Conservation (phyloP, 768 basidiomycete species). For the Lyophyllum decastes region DNA sequence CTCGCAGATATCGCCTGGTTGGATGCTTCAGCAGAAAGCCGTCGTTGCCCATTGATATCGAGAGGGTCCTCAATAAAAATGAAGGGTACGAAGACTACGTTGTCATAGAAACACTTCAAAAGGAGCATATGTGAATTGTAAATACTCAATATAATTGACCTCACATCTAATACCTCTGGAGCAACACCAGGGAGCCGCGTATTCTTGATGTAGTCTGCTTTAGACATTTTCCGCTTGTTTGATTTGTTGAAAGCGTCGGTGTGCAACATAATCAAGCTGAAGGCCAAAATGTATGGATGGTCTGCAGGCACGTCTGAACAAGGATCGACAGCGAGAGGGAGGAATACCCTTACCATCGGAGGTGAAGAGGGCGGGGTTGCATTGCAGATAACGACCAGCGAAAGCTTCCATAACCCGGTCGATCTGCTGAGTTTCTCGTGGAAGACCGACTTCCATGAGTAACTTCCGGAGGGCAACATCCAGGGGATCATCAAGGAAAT, state of each 20-base stretch:
- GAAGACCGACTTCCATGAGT: slow-evolving; percentile 89
- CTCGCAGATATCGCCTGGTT: slow-evolving; percentile 6
- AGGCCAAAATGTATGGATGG: slow-evolving; percentile 93
- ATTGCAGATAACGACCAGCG: slow-evolving; percentile 77
- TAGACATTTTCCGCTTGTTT: slow-evolving; percentile 97
- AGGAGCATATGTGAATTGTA: slow-evolving; percentile 1
- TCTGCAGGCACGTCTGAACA: slow-evolving; percentile 44
- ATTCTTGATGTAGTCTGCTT: slow-evolving; percentile 91
- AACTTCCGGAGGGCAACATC: slow-evolving; percentile 90
- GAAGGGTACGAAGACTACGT: slow-evolving; percentile 94
- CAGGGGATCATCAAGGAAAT: slow-evolving; percentile 78
- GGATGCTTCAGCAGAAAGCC: slow-evolving; percentile 43
- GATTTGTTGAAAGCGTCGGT: slow-evolving; percentile 98
- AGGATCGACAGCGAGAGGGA: neutral
- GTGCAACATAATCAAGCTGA: slow-evolving; percentile 98
- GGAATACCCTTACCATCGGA: slow-evolving; percentile 59
- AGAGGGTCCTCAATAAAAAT: slow-evolving; percentile 92
- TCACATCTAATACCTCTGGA: slow-evolving; percentile 83
- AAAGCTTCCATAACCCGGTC: slow-evolving; percentile 98
- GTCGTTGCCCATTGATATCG: slow-evolving; percentile 63
- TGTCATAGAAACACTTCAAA: slow-evolving; percentile 89
- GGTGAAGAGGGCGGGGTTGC: slow-evolving; percentile 80
- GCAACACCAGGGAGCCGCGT: slow-evolving; percentile 84
- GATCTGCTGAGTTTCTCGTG: slow-evolving; percentile 97
- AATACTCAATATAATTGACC: slow-evolving; percentile 21